Evolutionary conservation across 768 basidiomycete genomes (phyloP).

Genomic region (Lactarius trivialis): DNA sequence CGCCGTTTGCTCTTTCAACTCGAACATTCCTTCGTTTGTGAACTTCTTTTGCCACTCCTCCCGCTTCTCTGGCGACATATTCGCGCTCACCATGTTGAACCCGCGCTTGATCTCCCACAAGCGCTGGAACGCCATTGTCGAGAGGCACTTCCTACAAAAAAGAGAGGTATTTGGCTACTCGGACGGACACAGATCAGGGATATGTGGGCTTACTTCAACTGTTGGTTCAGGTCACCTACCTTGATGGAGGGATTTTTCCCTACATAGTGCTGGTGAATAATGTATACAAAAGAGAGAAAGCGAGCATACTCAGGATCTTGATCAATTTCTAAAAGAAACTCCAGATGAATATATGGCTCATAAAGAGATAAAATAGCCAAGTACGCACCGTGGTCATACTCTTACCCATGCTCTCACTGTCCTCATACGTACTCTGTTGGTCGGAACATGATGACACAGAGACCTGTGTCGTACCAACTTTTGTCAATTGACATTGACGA

Average conservation of each 20-base stretch:
- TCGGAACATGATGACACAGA: conserved; percentile 12
- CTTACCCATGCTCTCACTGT: neutral
- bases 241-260: conserved; percentile 4
- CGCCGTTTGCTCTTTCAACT: neutral
- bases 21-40: neutral
- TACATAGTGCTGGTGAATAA: neutral
- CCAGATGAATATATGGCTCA: neutral
- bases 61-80: neutral
- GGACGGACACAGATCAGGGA: neutral
- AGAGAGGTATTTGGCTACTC: neutral
- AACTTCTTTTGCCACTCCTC: neutral
- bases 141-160: neutral
- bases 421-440: conserved; percentile 8
- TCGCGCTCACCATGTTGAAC: neutral
- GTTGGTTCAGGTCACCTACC: neutral
- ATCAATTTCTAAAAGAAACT: conserved; percentile 1
- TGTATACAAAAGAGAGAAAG: neutral
- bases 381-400: conserved; percentile 18
- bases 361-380: neutral
- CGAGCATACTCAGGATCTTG: conserved; percentile 3
- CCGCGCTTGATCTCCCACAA: neutral
- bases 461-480: conserved; percentile 1
- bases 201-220: conserved; percentile 5
- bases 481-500: neutral
- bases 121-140: conserved; percentile 3